Evolutionary conservation across 2,329 filamentous ascomycete genomes (phyloP).

Genomic region (Neoascochyta sp.): DNA sequence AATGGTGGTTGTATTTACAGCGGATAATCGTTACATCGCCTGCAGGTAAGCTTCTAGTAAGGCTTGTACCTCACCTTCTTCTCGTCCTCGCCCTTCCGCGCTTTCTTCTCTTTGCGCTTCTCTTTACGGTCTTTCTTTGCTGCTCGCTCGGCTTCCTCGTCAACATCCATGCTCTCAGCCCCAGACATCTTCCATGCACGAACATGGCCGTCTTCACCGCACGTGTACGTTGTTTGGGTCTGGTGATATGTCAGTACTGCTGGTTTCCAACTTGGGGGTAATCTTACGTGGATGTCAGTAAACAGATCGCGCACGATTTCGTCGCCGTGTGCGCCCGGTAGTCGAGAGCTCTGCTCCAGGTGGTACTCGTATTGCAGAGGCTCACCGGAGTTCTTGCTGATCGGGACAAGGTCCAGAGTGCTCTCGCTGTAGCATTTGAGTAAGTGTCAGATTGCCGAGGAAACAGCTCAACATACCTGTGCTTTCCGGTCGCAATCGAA

Average conservation of each 20-base stretch:
- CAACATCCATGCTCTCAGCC: constrained; percentile 24
- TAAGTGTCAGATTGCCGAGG: not conserved
- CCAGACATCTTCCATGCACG: constrained; percentile 40
- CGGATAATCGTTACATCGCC: too few species aligned
- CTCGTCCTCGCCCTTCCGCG: constrained; percentile 28
- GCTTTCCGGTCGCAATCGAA: constrained; percentile 62
- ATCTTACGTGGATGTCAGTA: constrained; percentile 37
- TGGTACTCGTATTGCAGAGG: constrained; percentile 33
- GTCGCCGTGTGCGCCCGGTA: constrained; percentile 47
- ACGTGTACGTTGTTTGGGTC: constrained; percentile 42
- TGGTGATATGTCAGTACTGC: constrained; percentile 8
- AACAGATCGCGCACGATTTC: constrained; percentile 48
- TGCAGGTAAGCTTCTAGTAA: constrained; percentile 28
- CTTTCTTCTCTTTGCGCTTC: constrained; percentile 33
- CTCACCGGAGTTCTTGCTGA: constrained; percentile 17
- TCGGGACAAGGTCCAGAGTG: constrained; percentile 29
- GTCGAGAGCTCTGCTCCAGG: constrained; percentile 17
- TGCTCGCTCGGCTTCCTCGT: constrained; percentile 19
- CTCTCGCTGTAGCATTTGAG: constrained; percentile 18
- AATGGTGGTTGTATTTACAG: too few species aligned
- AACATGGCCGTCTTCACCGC: constrained; percentile 49
- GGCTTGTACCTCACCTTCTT: constrained; percentile 41
- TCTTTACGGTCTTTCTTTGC: constrained; percentile 27
- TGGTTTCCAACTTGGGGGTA: not conserved
- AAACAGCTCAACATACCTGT: constrained; percentile 53